Conservation (phyloP, 176 grass and related monocot genomes). For the Avena sativa region DNA sequence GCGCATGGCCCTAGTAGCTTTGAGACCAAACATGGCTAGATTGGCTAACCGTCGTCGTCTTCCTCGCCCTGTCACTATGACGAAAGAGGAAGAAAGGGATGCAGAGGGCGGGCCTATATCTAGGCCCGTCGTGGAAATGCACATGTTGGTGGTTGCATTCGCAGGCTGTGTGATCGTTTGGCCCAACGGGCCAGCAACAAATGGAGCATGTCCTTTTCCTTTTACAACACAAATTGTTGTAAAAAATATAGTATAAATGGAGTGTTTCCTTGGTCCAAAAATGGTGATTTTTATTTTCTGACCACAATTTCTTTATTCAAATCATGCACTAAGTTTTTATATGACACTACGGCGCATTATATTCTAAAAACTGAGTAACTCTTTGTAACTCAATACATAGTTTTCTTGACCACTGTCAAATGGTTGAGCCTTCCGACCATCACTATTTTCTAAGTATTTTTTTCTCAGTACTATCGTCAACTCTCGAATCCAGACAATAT, state of each 20-base stretch:
- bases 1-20: conserved; percentile 38
- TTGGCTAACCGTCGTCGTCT: neutral
- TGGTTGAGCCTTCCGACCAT: neutral
- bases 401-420: neutral
- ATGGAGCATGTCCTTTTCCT: neutral
- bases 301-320: neutral
- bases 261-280: neutral
- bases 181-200: neutral
- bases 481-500: neutral
- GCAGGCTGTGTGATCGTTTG: neutral
- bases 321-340: neutral
- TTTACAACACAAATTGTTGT: neutral
- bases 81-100: neutral
- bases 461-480: neutral
- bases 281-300: neutral
- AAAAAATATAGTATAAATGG: neutral
- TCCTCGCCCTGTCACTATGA: neutral
- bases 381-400: neutral
- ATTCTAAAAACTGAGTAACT: neutral
- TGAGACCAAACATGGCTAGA: conserved; percentile 42
- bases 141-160: neutral
- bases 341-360: neutral
- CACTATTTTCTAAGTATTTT: too few relatives aligned
- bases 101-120: neutral
- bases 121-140: neutral